phyloP scores from a whole-genome alignment of 139 green algal species.

The Chlorella vulgaris region DNA sequence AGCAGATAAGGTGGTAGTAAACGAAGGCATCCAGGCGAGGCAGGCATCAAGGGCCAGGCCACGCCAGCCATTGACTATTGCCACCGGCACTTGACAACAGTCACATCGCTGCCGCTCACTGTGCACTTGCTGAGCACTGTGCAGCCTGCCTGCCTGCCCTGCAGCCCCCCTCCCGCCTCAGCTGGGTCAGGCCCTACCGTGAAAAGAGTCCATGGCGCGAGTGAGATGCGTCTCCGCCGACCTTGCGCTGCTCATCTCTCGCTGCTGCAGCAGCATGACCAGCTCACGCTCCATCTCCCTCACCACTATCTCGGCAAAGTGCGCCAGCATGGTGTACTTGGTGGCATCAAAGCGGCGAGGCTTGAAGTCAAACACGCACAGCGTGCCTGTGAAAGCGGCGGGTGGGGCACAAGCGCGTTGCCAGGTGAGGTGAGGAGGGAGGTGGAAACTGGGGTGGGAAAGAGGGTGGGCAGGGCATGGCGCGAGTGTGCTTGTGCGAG shows the following conservation, averaged over 20 bases:
- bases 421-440: neutral
- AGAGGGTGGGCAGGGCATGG: too few species aligned
- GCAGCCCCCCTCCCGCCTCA: too few species aligned
- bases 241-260: neutral
- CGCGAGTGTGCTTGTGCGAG: neutral
- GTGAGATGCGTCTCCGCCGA: neutral
- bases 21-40: too few species aligned
- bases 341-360: constrained; percentile 53
- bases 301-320: constrained; percentile 83
- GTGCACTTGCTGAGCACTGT: too few species aligned
- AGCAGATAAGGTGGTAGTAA: too few species aligned
- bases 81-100: too few species aligned
- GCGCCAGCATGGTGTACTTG: constrained; percentile 54
- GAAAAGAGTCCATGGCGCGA: constrained; percentile 14
- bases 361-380: constrained; percentile 82
- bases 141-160: too few species aligned
- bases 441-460: neutral
- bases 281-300: constrained; percentile 73
- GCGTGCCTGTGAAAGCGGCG: constrained; percentile 55
- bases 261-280: constrained; percentile 19
- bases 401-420: neutral
- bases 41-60: too few species aligned
- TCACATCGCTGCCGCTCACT: too few species aligned
- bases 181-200: constrained; percentile 7
- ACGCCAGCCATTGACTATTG: too few species aligned